These are phyloP conservation scores for Coniophora puteana DNA, from an alignment of 1,284 basidiomycete genomes.

Conservation along the genomic window DNA sequence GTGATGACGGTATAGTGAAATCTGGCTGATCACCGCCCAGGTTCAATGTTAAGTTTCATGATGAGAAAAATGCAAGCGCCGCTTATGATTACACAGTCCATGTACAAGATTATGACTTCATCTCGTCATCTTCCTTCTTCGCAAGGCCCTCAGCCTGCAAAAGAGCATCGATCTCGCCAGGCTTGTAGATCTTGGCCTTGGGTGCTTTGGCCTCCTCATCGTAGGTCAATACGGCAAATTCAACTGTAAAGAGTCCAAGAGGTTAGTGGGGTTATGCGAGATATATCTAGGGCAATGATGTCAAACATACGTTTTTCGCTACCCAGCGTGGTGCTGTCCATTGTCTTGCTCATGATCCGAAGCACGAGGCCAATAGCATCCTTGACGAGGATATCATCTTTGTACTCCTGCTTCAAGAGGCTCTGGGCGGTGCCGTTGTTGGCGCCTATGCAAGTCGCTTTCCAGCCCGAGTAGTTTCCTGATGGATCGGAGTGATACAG, in stretches of 20 bases:
- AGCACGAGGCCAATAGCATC: slow-evolving; percentile 91
- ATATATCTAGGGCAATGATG: slow-evolving; percentile 3
- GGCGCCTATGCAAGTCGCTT: slow-evolving; percentile 96
- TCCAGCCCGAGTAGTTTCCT: slow-evolving; percentile 99
- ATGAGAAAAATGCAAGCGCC: too few species aligned
- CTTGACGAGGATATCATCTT: slow-evolving; percentile 88
- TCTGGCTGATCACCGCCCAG: too few species aligned
- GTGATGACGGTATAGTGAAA: too few species aligned
- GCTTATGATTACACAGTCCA: slow-evolving; percentile 12
- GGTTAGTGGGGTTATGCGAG: slow-evolving; percentile 2
- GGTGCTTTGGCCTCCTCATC: slow-evolving; percentile 78
- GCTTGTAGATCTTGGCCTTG: slow-evolving; percentile 89
- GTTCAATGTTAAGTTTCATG: too few species aligned
- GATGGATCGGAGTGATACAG: slow-evolving; percentile 98
- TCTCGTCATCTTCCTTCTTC: slow-evolving; percentile 80
- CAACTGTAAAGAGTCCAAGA: slow-evolving; percentile 55
- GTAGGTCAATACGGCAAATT: slow-evolving; percentile 91
- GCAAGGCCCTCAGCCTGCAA: slow-evolving; percentile 82
- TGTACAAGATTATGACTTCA: slow-evolving; percentile 44
- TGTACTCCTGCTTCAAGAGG: slow-evolving; percentile 97
- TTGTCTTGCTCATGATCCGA: slow-evolving; percentile 98
- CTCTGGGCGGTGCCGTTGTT: slow-evolving; percentile 96
- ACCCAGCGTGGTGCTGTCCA: slow-evolving; percentile 96
- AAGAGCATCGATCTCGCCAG: slow-evolving; percentile 87
- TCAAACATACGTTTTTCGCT: slow-evolving; percentile 84